Evolutionary conservation across 2,329 filamentous ascomycete genomes (phyloP).

Genomic region (Stylonectria norvegica): DNA sequence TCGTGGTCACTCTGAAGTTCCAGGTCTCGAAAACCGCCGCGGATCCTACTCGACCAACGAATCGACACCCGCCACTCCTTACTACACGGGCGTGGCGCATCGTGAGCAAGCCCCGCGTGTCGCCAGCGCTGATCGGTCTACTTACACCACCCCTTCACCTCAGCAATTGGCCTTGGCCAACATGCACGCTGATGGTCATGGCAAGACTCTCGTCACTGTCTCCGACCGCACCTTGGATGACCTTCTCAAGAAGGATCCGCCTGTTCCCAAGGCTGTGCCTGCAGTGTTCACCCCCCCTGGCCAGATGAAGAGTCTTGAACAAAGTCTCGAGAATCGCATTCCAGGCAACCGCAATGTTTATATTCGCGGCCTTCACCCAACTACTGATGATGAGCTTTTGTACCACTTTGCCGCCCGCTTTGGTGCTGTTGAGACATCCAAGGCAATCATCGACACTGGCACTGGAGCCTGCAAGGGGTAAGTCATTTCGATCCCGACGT

Average conservation of each 20-base stretch:
- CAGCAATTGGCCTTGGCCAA: conserved; percentile 50
- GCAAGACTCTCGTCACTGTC: conserved; percentile 41
- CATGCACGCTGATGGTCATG: conserved; percentile 37
- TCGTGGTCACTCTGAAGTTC: conserved; percentile 51
- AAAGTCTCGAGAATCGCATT: conserved; percentile 89
- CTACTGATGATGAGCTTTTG: conserved; percentile 89
- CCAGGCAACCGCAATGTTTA: conserved; percentile 96
- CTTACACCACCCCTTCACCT: conserved; percentile 65
- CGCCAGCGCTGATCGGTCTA: conserved; percentile 57
- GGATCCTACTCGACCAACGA: conserved; percentile 67
- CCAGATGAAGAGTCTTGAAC: conserved; percentile 83
- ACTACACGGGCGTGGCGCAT: conserved; percentile 56
- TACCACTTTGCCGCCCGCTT: conserved; percentile 81
- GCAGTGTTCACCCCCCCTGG: conserved; percentile 83
- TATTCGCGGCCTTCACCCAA: conserved; percentile 91
- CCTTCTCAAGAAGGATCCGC: conserved; percentile 70
- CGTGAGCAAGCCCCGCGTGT: conserved; percentile 59
- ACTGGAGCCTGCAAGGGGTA: conserved; percentile 96
- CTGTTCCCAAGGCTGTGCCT: conserved; percentile 83
- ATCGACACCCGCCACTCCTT: conserved; percentile 63
- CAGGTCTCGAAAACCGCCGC: conserved; percentile 61
- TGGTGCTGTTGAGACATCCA: conserved; percentile 91
- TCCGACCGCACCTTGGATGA: conserved; percentile 57
- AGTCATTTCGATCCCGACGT: conserved; percentile 26
- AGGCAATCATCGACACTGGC: conserved; percentile 94